phyloP scores from a whole-genome alignment of 2,329 filamentous ascomycete species.

The Xylariaceae sp. region DNA sequence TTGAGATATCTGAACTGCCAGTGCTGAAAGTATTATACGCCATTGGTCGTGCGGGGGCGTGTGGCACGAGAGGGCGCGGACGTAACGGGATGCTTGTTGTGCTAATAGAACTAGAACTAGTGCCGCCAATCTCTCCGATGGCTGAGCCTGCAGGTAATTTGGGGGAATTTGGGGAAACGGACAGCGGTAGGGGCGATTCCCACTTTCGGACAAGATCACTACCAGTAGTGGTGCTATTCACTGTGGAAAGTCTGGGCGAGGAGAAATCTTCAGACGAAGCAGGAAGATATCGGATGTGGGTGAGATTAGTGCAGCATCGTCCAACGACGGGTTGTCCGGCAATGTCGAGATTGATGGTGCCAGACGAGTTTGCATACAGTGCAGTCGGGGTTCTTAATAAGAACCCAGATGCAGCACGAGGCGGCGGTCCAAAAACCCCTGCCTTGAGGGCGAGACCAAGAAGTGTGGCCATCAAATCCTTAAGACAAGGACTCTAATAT shows the following conservation, averaged over 20 bases:
- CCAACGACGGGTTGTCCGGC: conserved; percentile 21
- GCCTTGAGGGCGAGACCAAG: conserved; percentile 15
- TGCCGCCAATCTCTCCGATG: conserved; percentile 17
- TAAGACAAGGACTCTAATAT: conserved; percentile 14
- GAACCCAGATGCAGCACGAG: conserved; percentile 15
- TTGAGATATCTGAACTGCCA: conserved; percentile 49
- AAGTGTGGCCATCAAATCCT: conserved; percentile 20
- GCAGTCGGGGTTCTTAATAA: conserved; percentile 27
- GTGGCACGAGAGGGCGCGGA: conserved; percentile 18
- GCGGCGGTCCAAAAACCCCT: conserved; percentile 22
- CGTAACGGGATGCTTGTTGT: conserved; percentile 7
- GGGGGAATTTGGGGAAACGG: conserved; percentile 7
- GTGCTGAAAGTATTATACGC: conserved; percentile 45
- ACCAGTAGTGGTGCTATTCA: conserved; percentile 26
- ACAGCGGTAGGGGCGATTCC: conserved; percentile 19
- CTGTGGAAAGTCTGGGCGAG: conserved; percentile 30
- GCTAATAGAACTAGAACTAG: conserved; percentile 15
- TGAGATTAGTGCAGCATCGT: conserved; percentile 18
- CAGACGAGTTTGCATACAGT: conserved; percentile 17
- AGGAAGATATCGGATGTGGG: conserved; percentile 20
- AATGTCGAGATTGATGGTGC: conserved; percentile 17
- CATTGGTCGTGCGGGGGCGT: conserved; percentile 35
- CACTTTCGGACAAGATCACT: conserved; percentile 25
- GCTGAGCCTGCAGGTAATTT: conserved; percentile 12
- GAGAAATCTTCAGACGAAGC: conserved; percentile 29